Percentiles rank a stretch among this genome's conserved stretches.
Evolutionary conservation across 352 stramenopile genomes (phyloP).

Genomic region (Nothophytophthora sp.): DNA sequence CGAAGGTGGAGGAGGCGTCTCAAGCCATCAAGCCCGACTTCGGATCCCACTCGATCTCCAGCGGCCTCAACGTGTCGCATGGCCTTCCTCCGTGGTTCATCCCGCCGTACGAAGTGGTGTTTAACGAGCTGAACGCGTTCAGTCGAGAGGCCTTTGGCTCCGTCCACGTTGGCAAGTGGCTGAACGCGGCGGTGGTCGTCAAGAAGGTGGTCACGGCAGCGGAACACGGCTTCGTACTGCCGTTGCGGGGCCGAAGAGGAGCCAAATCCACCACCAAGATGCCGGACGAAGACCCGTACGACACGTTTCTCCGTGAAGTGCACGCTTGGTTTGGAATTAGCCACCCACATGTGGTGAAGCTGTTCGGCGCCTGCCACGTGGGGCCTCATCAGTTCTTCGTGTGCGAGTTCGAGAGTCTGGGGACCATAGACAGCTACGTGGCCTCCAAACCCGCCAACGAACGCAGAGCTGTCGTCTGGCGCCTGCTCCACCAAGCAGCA

Average conservation of each 20-base stretch:
- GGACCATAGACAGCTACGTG: slow-evolving; percentile 22
- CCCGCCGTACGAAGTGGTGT: slow-evolving; percentile 30
- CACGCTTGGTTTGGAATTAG: slow-evolving; percentile 27
- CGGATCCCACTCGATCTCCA: slow-evolving; percentile 1
- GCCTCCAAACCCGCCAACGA: slow-evolving; percentile 4
- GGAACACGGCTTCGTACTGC: slow-evolving; percentile 1
- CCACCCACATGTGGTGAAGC: slow-evolving; percentile 26
- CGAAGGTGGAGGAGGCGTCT: slow-evolving; percentile 15
- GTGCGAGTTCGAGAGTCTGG: slow-evolving; percentile 18
- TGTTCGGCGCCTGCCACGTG: slow-evolving; percentile 30
- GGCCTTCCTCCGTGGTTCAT: slow-evolving; percentile 25
- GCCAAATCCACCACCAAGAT: slow-evolving; percentile 12
- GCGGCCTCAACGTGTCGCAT: slow-evolving; percentile 5
- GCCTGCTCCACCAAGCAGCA: slow-evolving; percentile 20
- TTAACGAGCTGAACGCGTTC: slow-evolving; percentile 21
- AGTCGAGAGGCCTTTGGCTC: slow-evolving; percentile 22
- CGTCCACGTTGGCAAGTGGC: slow-evolving; percentile 31
- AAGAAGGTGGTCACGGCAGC: slow-evolving; percentile 23
- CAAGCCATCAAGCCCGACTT: slow-evolving; percentile 2
- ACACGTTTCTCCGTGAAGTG: slow-evolving; percentile 21
- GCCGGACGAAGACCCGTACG: not conserved
- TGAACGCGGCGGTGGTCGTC: slow-evolving; percentile 21
- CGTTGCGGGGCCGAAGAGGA: slow-evolving; percentile 5
- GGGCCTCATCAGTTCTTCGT: slow-evolving; percentile 18
- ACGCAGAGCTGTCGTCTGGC: slow-evolving; percentile 11